phyloP scores from a whole-genome alignment of 2,329 filamentous ascomycete genomes.

The Aureobasidium sp. region DNA sequence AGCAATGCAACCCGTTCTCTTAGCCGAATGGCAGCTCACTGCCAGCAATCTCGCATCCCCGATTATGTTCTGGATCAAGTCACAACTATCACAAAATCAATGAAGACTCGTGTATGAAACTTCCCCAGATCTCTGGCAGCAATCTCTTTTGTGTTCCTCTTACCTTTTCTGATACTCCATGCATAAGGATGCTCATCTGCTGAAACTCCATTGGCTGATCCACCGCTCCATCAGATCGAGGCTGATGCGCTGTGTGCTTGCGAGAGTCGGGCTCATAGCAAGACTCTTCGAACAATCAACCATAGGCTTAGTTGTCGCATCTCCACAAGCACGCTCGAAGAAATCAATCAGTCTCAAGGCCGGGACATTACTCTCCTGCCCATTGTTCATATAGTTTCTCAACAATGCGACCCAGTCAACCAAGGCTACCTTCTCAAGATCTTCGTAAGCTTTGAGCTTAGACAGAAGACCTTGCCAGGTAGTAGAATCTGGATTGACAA shows the following conservation, averaged over 20 bases:
- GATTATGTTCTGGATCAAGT: not conserved
- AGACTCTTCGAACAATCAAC: not conserved
- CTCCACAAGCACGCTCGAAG: not conserved
- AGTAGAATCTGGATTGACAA: slow-evolving; percentile 24
- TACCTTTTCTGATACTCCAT: not conserved
- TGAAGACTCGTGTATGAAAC: not conserved
- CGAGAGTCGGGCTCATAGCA: not conserved
- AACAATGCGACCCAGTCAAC: not conserved
- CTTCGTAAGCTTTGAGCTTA: not conserved
- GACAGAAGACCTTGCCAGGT: slow-evolving; percentile 22
- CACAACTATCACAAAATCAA: not conserved
- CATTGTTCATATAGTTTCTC: not conserved
- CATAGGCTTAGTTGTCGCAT: not conserved
- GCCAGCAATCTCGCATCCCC: not conserved
- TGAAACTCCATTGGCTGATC: not conserved
- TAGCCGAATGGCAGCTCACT: not conserved
- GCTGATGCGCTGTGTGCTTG: not conserved
- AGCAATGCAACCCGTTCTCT: not conserved
- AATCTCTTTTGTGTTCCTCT: not conserved
- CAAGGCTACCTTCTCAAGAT: not conserved
- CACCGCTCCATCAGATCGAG: not conserved
- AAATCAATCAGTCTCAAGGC: not conserved
- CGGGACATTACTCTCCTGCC: not conserved
- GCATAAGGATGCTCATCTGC: not conserved
- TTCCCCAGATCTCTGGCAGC: not conserved